Evolutionary conservation across 2,329 filamentous ascomycete genomes (phyloP).

Genomic region (Cytospora mali): DNA sequence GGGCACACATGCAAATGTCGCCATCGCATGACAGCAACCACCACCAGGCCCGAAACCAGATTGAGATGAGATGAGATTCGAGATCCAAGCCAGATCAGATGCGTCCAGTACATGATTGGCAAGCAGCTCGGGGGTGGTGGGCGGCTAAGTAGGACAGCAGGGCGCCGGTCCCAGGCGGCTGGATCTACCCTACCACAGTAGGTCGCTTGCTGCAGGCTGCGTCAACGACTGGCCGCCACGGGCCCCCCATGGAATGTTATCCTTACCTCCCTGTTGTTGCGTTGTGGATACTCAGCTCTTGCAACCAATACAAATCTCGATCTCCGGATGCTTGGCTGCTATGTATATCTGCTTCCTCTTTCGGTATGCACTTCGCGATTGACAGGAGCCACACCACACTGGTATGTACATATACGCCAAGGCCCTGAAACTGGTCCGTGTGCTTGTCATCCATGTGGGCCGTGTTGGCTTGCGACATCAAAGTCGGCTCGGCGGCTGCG

Average conservation of each 20-base stretch:
- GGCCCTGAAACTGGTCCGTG: background rate
- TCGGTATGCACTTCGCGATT: background rate
- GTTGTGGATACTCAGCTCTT: background rate
- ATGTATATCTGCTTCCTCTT: background rate
- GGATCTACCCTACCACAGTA: constrained; percentile 9
- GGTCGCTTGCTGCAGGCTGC: background rate
- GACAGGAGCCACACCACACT: background rate
- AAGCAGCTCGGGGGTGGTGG: background rate
- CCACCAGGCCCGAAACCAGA: constrained; percentile 16
- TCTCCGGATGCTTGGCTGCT: background rate
- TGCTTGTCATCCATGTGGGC: constrained; percentile 6
- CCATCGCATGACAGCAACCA: background rate
- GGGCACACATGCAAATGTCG: background rate
- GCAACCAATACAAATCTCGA: background rate
- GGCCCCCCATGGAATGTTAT: background rate
- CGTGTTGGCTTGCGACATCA: background rate
- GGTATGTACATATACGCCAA: background rate
- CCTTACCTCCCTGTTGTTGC: background rate
- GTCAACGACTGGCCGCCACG: background rate
- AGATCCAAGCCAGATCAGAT: constrained; percentile 16
- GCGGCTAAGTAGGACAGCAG: background rate
- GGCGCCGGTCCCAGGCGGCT: constrained; percentile 2
- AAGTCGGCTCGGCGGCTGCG: background rate
- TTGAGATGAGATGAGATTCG: constrained; percentile 25
- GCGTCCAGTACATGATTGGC: constrained; percentile 4